Conservation (phyloP, 2,329 filamentous ascomycete genomes). For the Acephala macrosclerotiorum region DNA sequence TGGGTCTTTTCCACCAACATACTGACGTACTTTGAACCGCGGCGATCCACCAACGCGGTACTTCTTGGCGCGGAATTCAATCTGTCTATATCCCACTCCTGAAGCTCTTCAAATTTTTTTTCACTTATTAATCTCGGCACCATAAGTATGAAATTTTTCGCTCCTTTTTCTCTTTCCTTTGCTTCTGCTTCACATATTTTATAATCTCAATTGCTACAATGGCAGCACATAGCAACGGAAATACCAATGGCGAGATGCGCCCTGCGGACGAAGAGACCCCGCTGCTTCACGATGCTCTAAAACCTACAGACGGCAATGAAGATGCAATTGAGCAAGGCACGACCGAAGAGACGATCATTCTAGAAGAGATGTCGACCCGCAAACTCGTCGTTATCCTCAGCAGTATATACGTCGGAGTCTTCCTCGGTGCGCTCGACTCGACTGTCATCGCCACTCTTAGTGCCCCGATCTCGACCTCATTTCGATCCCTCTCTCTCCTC, state of each 20-base stretch:
- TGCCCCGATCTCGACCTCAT: constrained; percentile 82
- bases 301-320: constrained; percentile 7
- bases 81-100: not conserved
- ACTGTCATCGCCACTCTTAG: constrained; percentile 88
- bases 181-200: not conserved
- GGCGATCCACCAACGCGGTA: not conserved
- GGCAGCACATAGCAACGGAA: constrained; percentile 10
- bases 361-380: constrained; percentile 54
- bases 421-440: constrained; percentile 72
- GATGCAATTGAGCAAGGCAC: constrained; percentile 12
- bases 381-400: constrained; percentile 62
- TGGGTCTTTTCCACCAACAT: not conserved
- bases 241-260: not conserved
- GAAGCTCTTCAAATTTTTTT: not conserved
- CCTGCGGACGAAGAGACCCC: constrained; percentile 42
- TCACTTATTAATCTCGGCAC: not conserved
- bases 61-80: not conserved
- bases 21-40: too few relatives aligned
- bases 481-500: constrained; percentile 80
- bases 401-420: constrained; percentile 66
- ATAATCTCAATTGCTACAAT: constrained; percentile 7
- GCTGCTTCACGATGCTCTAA: constrained; percentile 34
- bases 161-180: constrained; percentile 9
- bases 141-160: constrained; percentile 22
- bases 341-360: constrained; percentile 48